phyloP scores from a whole-genome alignment of 2,329 filamentous ascomycete species.

The Pyrenochaeta sp. region DNA sequence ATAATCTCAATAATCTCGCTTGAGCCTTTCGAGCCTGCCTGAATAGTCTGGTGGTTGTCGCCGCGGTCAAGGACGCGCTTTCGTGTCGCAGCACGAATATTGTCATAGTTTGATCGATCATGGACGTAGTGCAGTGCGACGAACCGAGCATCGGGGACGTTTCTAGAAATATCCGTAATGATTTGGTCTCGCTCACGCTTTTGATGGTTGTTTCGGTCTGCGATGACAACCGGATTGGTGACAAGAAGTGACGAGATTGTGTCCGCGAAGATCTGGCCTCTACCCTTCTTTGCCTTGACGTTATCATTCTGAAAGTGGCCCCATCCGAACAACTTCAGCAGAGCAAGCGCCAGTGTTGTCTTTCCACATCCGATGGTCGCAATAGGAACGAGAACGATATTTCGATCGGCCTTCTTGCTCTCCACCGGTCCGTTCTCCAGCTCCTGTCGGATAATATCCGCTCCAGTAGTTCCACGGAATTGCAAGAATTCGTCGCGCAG shows the following conservation, averaged over 20 bases:
- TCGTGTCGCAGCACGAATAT: slow-evolving; percentile 77
- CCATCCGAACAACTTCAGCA: slow-evolving; percentile 86
- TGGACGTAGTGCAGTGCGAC: slow-evolving; percentile 92
- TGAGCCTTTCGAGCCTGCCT: slow-evolving; percentile 75
- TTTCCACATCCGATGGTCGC: slow-evolving; percentile 97
- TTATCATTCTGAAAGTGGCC: slow-evolving; percentile 98
- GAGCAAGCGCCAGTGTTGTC: slow-evolving; percentile 85
- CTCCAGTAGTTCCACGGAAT: slow-evolving; percentile 83
- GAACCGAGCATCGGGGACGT: slow-evolving; percentile 71
- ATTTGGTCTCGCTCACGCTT: slow-evolving; percentile 88
- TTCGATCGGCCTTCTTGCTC: slow-evolving; percentile 64
- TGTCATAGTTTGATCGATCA: slow-evolving; percentile 70
- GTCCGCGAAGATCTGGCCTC: slow-evolving; percentile 79
- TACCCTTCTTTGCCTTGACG: slow-evolving; percentile 77
- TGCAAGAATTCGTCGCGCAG: slow-evolving; percentile 87
- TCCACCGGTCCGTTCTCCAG: slow-evolving; percentile 62
- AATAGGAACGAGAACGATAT: slow-evolving; percentile 87
- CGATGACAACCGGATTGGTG: slow-evolving; percentile 76
- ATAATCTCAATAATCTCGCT: slow-evolving; percentile 87
- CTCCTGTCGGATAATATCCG: slow-evolving; percentile 84
- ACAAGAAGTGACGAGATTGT: slow-evolving; percentile 72
- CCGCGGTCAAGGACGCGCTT: slow-evolving; percentile 83
- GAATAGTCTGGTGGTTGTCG: slow-evolving; percentile 98
- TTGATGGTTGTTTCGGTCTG: slow-evolving; percentile 94
- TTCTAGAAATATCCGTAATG: slow-evolving; percentile 75